phyloP scores from a whole-genome alignment of 805 yeast species.

The Candida glaebosa region DNA sequence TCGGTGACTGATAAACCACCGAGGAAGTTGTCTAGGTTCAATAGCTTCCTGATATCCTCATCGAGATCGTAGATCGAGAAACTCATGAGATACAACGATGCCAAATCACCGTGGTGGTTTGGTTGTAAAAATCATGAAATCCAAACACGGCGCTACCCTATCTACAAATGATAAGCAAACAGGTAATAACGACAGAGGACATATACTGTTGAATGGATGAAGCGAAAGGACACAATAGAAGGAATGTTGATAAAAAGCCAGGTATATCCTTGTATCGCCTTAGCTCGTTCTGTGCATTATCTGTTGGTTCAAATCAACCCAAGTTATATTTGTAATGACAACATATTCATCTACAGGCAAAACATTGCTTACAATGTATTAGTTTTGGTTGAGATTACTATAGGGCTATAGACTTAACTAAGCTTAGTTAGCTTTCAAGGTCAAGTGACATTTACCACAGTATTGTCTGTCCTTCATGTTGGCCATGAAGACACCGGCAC shows the following conservation, averaged over 20 bases:
- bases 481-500: conserved; percentile 99
- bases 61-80: conserved; percentile 59
- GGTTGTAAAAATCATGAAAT: not conserved
- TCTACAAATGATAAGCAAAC: not conserved
- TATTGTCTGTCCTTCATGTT: conserved; percentile 98
- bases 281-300: too few relatives aligned
- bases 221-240: too few relatives aligned
- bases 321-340: too few relatives aligned
- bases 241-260: too few relatives aligned
- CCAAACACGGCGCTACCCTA: not conserved
- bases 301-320: too few relatives aligned
- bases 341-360: too few relatives aligned
- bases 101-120: not conserved
- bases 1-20: conserved; percentile 72
- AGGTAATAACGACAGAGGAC: too few relatives aligned
- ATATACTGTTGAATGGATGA: too few relatives aligned
- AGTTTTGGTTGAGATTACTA: not conserved
- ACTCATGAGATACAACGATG: conserved; percentile 34
- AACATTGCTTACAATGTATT: too few relatives aligned
- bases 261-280: too few relatives aligned
- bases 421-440: conserved; percentile 52
- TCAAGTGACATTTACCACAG: conserved; percentile 99
- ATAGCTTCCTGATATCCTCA: conserved; percentile 53
- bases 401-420: not conserved
- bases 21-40: conserved; percentile 60